A percentile compares a stretch with the other conserved stretches of the same genome.
These are phyloP conservation scores for Collybia nuda DNA, from an alignment of 768 basidiomycete species.

Conservation along the genomic window DNA sequence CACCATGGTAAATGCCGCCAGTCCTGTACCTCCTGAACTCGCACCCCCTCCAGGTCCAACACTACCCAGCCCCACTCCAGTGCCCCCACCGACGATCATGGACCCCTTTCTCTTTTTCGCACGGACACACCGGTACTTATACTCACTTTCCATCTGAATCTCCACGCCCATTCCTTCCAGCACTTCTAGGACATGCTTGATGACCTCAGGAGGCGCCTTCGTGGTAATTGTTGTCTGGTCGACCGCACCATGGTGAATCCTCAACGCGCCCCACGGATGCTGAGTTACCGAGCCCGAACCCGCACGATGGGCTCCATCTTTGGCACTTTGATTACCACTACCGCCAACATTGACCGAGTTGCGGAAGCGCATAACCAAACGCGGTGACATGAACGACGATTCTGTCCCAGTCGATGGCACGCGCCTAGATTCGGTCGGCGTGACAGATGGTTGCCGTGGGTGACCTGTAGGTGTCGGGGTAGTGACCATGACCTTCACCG, in stretches of 20 bases:
- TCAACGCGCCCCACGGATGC: slow-evolving; percentile 47
- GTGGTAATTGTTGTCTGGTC: slow-evolving; percentile 90
- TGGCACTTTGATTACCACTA: slow-evolving; percentile 7
- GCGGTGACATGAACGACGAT: slow-evolving; percentile 40
- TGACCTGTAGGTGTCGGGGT: slow-evolving; percentile 27
- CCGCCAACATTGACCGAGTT: slow-evolving; percentile 49
- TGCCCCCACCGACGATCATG: slow-evolving; percentile 37
- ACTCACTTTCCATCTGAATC: slow-evolving; percentile 85
- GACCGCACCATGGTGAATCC: slow-evolving; percentile 90
- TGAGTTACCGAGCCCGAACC: slow-evolving; percentile 27
- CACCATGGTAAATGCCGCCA: slow-evolving; percentile 76
- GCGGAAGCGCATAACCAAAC: slow-evolving; percentile 47
- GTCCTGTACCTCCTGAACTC: slow-evolving; percentile 34
- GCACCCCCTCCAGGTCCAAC: slow-evolving; percentile 15
- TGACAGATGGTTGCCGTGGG: slow-evolving; percentile 20
- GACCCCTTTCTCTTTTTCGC: slow-evolving; percentile 67
- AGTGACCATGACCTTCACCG: slow-evolving; percentile 41
- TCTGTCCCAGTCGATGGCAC: slow-evolving; percentile 42
- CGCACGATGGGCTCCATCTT: slow-evolving; percentile 22
- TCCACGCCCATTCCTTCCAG: slow-evolving; percentile 91
- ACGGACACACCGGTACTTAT: slow-evolving; percentile 84
- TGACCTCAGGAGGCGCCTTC: slow-evolving; percentile 80
- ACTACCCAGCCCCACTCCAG: slow-evolving; percentile 29
- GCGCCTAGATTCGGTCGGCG: slow-evolving; percentile 33
- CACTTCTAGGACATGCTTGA: slow-evolving; percentile 79